Conservation (phyloP, 225 moss, liverwort and hornwort genomes). For the Lunularia cruciata region DNA sequence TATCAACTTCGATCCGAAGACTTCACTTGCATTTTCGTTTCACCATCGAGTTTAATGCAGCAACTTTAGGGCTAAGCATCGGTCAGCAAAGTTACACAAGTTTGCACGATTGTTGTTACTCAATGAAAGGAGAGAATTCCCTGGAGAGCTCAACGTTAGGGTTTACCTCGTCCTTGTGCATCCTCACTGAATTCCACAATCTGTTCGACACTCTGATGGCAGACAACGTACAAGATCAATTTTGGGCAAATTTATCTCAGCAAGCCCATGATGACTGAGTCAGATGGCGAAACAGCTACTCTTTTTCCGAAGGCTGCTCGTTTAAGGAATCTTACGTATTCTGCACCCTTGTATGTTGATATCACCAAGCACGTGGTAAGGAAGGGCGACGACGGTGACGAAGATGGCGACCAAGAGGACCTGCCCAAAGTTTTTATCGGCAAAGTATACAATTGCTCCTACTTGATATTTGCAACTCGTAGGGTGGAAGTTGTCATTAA, state of each 20-base stretch:
- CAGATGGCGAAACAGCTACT: conserved; percentile 98
- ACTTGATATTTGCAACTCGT: too few relatives aligned
- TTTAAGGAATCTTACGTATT: conserved; percentile 96
- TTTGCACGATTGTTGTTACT: too few relatives aligned
- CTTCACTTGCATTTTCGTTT: too few relatives aligned
- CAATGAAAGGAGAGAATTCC: too few relatives aligned
- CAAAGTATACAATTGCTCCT: conserved; percentile 39
- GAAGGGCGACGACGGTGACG: conserved; percentile 89
- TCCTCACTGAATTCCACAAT: neutral
- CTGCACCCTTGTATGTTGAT: conserved; percentile 94
- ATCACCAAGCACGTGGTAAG: conserved; percentile 85
- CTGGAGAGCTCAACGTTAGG: too few relatives aligned
- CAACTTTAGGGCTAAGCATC: too few relatives aligned
- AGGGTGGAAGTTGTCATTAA: neutral
- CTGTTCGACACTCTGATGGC: neutral
- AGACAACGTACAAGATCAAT: conserved; percentile 98
- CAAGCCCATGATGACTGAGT: conserved; percentile 99
- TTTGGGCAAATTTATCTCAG: conserved; percentile 98
- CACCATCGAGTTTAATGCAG: too few relatives aligned
- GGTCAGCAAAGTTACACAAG: too few relatives aligned
- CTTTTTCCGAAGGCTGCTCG: conserved; percentile 98
- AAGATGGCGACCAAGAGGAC: conserved; percentile 88
- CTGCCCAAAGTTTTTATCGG: conserved; percentile 96
- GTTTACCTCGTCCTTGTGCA: too few relatives aligned
- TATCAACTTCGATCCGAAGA: too few relatives aligned